Percentiles rank a stretch among this genome's conserved stretches.
phyloP scores from a whole-genome alignment of 1,284 basidiomycete genomes.

The Cryptococcus sp. region DNA sequence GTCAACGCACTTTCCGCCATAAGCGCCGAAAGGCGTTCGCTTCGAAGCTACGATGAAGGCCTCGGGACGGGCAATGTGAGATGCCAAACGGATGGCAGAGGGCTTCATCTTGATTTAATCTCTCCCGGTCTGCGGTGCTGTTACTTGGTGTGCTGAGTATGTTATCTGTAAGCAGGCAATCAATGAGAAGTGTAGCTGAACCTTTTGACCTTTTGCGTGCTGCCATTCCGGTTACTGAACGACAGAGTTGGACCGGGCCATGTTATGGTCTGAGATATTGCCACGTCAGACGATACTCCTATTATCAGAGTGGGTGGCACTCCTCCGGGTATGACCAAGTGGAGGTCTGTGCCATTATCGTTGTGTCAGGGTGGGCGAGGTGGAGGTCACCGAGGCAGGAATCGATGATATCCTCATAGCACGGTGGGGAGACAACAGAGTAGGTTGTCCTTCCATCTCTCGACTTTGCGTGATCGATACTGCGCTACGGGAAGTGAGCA shows the following conservation, averaged over 20 bases:
- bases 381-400: background rate
- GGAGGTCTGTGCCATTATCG: background rate
- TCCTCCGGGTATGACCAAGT: background rate
- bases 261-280: no score
- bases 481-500: background rate
- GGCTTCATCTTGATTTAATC: constrained; percentile 17
- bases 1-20: constrained; percentile 57
- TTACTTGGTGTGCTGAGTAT: no score
- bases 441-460: background rate
- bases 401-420: background rate
- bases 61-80: constrained; percentile 33
- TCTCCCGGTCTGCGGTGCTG: background rate
- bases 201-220: background rate
- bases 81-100: constrained; percentile 22
- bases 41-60: constrained; percentile 49
- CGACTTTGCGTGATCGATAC: background rate
- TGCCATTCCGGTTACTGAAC: background rate
- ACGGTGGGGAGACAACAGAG: background rate
- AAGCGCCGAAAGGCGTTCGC: constrained; percentile 60
- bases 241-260: no score
- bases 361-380: background rate
- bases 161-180: no score
- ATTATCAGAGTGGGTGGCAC: background rate
- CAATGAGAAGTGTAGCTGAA: no score
- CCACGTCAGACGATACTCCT: background rate